Evolutionary conservation across 1,284 basidiomycete species (phyloP), one percentile per base, ranked within the genome.

Genomic region (Rhodotorula sp.): DNA sequence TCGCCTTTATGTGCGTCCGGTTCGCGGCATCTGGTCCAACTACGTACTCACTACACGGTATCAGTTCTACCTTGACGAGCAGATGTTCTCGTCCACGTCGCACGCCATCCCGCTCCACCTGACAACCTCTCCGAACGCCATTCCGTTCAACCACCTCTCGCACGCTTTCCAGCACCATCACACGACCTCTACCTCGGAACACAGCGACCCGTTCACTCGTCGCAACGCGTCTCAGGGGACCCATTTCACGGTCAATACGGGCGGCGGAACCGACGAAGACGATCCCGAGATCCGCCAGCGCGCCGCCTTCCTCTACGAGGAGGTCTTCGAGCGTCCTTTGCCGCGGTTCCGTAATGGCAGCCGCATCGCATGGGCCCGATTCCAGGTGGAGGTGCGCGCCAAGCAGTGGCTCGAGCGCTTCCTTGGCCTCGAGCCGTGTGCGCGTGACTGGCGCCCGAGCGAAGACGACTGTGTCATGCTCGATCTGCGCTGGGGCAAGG

Each of bases 21-120:
- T 5, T 34, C 34, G 34, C 34, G 34, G 34, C 34, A 34, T 34
- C 34, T 34, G 34, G 34, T 34, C 34, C 34, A 34, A 34, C 34
- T 34, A 34, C 34, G 34, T 34, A 34, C 34, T 34, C 34, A 34
- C 34, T 34, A 34, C 34, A 34, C 34, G 34, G 34, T 34, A 34
- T 34, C 91, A 91, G 80, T 83, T 90, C 56, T 86, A 89, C 25
- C 82, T 92, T 78, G 90, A 91, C 79, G 88, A 91, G 72, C 85
- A 87, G n/a, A 86, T 87, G 7, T 91, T 89, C 78, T 85, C 83
- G 59, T 84, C 85, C 50, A 85, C 86, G 50, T 53, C 59, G 12
- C 55, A 57, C 19, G 49, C 66, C 13, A 61, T 77, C 34, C 59
- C 75, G 62, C 57, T 75, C 54, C 70, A 74, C 55, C 75, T 74